A percentile compares a stretch with the other conserved stretches of the same genome.
phyloP scores from a whole-genome alignment of 2,329 filamentous ascomycete species.

The Metarhizium humberi region DNA sequence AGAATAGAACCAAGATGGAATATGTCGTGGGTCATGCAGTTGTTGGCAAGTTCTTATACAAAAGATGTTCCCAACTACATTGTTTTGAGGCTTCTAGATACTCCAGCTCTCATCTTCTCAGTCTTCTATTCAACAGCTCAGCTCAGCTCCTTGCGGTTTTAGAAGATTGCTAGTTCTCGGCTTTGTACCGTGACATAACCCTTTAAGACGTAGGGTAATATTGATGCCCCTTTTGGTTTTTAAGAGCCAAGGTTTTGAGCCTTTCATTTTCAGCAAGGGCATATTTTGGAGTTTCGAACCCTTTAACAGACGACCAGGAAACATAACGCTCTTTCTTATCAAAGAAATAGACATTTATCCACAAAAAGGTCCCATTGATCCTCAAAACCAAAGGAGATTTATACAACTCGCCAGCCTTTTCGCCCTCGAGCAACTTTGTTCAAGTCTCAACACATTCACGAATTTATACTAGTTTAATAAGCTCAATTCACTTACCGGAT shows the following conservation, averaged over 20 bases:
- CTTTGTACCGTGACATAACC: neutral
- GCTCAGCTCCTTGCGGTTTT: neutral
- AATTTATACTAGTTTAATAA: neutral
- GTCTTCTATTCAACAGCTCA: neutral
- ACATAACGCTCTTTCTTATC: too few species aligned
- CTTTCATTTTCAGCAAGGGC: neutral
- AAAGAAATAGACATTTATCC: too few species aligned
- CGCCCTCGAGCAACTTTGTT: neutral
- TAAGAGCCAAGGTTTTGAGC: neutral
- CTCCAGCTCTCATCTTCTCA: neutral
- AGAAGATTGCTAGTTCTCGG: neutral
- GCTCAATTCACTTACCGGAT: constrained; percentile 1
- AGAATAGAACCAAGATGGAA: neutral
- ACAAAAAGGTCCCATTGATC: too few species aligned
- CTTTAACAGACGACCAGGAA: neutral
- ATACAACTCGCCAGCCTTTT: neutral
- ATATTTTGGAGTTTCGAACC: neutral
- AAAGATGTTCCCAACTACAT: neutral
- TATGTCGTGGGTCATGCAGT: neutral
- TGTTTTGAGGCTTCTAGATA: neutral
- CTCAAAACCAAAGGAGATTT: neutral
- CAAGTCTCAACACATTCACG: neutral
- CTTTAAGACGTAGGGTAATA: neutral
- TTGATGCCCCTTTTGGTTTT: neutral
- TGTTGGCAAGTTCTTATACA: neutral